Evolutionary conservation across 441 rosid species (phyloP), one percentile per base, ranked within the genome.

Genomic region (Daphne laureola): DNA sequence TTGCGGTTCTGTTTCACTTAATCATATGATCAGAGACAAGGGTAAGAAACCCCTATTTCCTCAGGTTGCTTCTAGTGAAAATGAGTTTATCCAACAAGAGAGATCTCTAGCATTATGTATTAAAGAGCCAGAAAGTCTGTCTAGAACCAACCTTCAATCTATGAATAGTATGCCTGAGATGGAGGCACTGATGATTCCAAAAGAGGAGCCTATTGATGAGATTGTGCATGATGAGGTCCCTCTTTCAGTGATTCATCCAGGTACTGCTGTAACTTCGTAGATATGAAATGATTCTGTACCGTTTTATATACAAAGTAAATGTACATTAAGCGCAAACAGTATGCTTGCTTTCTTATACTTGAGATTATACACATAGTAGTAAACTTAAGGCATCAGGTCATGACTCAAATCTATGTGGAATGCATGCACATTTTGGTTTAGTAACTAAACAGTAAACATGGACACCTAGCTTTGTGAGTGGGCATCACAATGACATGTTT

Each of bases 161-260:
- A 71, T 57, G 25, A 65, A 65, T 58, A 64, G 63, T 49, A 42
- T 64, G 50, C 61, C 57, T 64, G 68, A 49, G 58, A 54, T 55
- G 55, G 50, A 9, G 55, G 66, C 64, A 26, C 50, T 69, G 58
- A 67, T 79, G 48, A 57, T 40, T 36, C 88, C 94, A 4, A 86
- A 86, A 73, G 78, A 65, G 26, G 96, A 82, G 70, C 86, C 82
- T 53, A 54, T 78, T 27, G 86, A 75, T 49, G 80, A 72, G 35
- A 57, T 68, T 49, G 67, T 73, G 12, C 65, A 16, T 51, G 56
- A 67, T 64, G 80, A 67, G 58, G 63, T 56, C 66, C 90, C 90
- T 38, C 62, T 76, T 67, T 69, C 72, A 12, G 68, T 79, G 40
- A 54, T 68, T 59, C 75, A 38, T 67, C 78, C 83, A 60, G 86